Conservation (phyloP, 306 rosid species). For the Corylus heterophylla region DNA sequence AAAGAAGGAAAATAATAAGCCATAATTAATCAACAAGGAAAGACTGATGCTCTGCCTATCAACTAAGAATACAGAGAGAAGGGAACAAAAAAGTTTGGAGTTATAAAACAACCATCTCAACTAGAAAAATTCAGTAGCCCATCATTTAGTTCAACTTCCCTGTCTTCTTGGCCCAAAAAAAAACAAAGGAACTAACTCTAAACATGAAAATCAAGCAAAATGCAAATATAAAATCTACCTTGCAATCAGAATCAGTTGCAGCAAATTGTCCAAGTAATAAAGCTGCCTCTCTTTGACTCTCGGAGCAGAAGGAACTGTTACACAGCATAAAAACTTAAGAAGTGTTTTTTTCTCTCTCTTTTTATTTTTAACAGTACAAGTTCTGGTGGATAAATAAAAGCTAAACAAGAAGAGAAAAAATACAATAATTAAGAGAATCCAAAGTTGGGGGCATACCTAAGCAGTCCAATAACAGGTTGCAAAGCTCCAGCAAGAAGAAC, state of each 20-base stretch:
- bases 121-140: conserved; percentile 1
- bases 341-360: not conserved
- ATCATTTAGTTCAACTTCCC: conserved; percentile 1
- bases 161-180: not conserved
- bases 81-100: not conserved
- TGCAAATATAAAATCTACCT: conserved; percentile 49
- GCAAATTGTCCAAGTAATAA: conserved; percentile 98
- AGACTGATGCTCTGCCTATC: not conserved
- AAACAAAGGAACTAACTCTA: not conserved
- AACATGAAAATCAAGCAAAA: conserved; percentile 3
- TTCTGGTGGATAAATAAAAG: not conserved
- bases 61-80: not conserved
- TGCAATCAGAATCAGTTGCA: conserved; percentile 97
- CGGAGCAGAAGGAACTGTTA: conserved; percentile 89
- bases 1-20: conserved; percentile 3
- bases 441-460: conserved; percentile 52
- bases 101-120: conserved; percentile 8
- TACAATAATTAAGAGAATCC: conserved; percentile 1
- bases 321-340: conserved; percentile 24
- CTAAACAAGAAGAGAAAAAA: not conserved
- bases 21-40: conserved; percentile 8
- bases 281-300: conserved; percentile 99
- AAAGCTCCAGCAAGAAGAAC: conserved; percentile 95
- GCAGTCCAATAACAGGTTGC: conserved; percentile 97
- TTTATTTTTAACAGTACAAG: not conserved